phyloP scores from a whole-genome alignment of 345 rosid genomes.

The Gossypioides kirkii region DNA sequence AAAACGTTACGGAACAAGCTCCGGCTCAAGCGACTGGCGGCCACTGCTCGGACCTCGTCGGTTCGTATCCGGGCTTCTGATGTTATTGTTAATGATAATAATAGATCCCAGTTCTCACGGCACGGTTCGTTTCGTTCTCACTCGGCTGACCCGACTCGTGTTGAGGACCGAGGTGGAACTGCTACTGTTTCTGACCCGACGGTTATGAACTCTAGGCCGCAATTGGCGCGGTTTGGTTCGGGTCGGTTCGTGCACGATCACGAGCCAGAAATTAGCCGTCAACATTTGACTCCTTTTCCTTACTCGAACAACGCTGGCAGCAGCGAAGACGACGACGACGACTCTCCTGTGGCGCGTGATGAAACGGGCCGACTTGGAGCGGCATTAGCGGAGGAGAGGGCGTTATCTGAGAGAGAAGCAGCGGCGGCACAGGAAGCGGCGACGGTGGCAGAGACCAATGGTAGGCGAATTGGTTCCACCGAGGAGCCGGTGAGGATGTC shows the following conservation, averaged over 20 bases:
- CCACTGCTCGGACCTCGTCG: slow-evolving; percentile 65
- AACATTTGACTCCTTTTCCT: slow-evolving; percentile 35
- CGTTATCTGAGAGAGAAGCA: slow-evolving; percentile 73
- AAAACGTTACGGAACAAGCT: slow-evolving; percentile 64
- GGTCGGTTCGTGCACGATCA: slow-evolving; percentile 27
- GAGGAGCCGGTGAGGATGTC: slow-evolving; percentile 62
- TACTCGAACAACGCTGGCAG: slow-evolving; percentile 12
- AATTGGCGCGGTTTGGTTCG: neutral
- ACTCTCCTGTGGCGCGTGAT: slow-evolving; percentile 28
- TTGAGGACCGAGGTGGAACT: slow-evolving; percentile 19
- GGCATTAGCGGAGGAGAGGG: slow-evolving; percentile 56
- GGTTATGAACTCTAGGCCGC: neutral
- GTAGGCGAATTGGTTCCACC: neutral
- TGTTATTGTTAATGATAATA: slow-evolving; percentile 28
- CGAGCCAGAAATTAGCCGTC: slow-evolving; percentile 20
- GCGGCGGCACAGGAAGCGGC: slow-evolving; percentile 62
- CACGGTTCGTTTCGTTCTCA: slow-evolving; percentile 39
- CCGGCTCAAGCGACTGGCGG: slow-evolving; percentile 62
- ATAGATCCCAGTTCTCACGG: slow-evolving; percentile 44
- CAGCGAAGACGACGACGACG: slow-evolving; percentile 27
- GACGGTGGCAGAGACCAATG: slow-evolving; percentile 15
- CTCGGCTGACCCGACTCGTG: slow-evolving; percentile 19
- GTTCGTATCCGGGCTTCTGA: slow-evolving; percentile 56
- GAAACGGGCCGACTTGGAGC: slow-evolving; percentile 32
- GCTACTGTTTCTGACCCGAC: slow-evolving; percentile 24